Evolutionary conservation across 164 flowering plant species (phyloP).

Genomic region (Dillenia turbinata): DNA sequence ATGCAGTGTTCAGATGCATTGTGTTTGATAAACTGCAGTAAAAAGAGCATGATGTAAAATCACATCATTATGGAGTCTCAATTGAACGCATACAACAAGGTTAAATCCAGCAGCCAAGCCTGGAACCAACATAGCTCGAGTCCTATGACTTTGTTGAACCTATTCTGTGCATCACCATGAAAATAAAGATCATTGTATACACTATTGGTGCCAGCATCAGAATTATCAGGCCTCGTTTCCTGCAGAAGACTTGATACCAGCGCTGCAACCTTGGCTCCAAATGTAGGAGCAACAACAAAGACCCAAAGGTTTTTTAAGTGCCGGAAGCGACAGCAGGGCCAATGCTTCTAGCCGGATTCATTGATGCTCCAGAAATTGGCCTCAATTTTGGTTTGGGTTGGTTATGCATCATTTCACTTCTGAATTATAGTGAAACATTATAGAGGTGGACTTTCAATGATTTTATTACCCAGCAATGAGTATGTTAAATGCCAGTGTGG

Average conservation of each 20-base stretch:
- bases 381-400: background rate
- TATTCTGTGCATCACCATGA: too few relatives aligned
- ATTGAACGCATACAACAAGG: too few relatives aligned
- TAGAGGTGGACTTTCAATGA: too few relatives aligned
- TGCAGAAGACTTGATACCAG: slow-evolving; percentile 5
- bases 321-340: slow-evolving; percentile 28
- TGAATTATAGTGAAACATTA: background rate
- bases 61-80: too few relatives aligned
- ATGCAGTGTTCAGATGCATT: too few relatives aligned
- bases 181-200: background rate
- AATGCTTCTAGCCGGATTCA: slow-evolving; percentile 41
- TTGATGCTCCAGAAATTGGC: slow-evolving; percentile 28
- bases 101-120: too few relatives aligned
- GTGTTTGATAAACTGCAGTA: too few relatives aligned
- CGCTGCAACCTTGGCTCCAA: slow-evolving; percentile 15
- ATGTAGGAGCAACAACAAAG: slow-evolving; percentile 17
- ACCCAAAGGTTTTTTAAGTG: slow-evolving; percentile 17
- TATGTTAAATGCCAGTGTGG: slow-evolving; percentile 23
- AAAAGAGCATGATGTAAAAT: too few relatives aligned
- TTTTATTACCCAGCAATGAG: slow-evolving; percentile 39
- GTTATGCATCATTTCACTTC: slow-evolving; percentile 1
- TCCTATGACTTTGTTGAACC: too few relatives aligned
- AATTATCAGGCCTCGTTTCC: slow-evolving; percentile 1
- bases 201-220: background rate
- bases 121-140: too few relatives aligned